Evolutionary conservation across 2,329 filamentous ascomycete genomes (phyloP).

Genomic region (Colletotrichum sp.): DNA sequence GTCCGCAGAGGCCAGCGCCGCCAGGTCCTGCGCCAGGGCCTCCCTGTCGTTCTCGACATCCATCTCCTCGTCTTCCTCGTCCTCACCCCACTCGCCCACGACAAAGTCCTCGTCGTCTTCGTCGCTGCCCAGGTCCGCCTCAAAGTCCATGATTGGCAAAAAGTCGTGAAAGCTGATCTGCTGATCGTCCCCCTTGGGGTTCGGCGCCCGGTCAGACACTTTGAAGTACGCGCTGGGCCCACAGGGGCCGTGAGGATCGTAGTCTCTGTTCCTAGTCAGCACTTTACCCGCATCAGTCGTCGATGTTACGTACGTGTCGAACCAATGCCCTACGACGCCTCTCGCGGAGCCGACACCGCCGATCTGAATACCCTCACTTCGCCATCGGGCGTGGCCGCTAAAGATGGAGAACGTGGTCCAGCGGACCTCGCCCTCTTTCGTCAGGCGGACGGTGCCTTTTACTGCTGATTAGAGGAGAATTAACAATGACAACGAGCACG

Average conservation of each 20-base stretch:
- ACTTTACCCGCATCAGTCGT: background rate
- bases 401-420: slow-evolving; percentile 75
- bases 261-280: slow-evolving; percentile 53
- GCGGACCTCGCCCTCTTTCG: slow-evolving; percentile 72
- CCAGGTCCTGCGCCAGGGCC: slow-evolving; percentile 27
- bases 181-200: slow-evolving; percentile 25
- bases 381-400: slow-evolving; percentile 73
- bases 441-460: slow-evolving; percentile 67
- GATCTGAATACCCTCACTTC: slow-evolving; percentile 78
- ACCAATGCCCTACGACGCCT: slow-evolving; percentile 79
- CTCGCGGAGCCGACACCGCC: slow-evolving; percentile 69
- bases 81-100: slow-evolving; percentile 26
- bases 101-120: slow-evolving; percentile 26
- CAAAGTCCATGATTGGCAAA: slow-evolving; percentile 25
- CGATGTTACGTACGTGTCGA: slow-evolving; percentile 63
- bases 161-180: slow-evolving; percentile 23
- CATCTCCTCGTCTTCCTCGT: slow-evolving; percentile 33
- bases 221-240: slow-evolving; percentile 85
- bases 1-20: slow-evolving; percentile 12
- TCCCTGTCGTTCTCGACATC: slow-evolving; percentile 29
- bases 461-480: slow-evolving; percentile 25
- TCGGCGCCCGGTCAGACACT: slow-evolving; percentile 36
- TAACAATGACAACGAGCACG: background rate
- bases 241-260: slow-evolving; percentile 70
- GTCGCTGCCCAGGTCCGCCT: slow-evolving; percentile 25